Percentiles rank a stretch among this genome's conserved stretches.
Conservation (phyloP, 345 rosid genomes). For the Hibiscus mutabilis region DNA sequence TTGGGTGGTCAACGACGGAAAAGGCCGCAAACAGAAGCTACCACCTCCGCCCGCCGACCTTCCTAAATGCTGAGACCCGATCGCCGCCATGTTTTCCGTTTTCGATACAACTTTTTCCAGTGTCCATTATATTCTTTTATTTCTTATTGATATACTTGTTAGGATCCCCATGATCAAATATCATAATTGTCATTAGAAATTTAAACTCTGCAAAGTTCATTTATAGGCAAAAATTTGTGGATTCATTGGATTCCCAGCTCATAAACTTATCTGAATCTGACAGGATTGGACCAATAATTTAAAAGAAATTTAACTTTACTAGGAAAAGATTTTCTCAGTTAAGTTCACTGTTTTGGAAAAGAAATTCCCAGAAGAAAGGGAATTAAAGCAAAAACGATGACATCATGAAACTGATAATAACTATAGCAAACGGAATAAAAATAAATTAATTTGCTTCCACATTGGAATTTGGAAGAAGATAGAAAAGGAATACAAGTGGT, state of each 20-base stretch:
- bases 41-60: conserved; percentile 25
- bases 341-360: not conserved
- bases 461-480: not conserved
- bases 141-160: not conserved
- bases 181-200: too few relatives aligned
- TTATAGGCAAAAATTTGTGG: too few relatives aligned
- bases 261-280: too few relatives aligned
- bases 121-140: not conserved
- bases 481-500: not conserved
- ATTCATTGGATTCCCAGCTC: too few relatives aligned
- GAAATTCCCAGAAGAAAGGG: not conserved
- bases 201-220: not conserved
- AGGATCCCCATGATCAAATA: not conserved
- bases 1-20: conserved; percentile 23
- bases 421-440: not conserved
- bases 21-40: conserved; percentile 22
- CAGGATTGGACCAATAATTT: too few relatives aligned
- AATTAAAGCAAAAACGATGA: not conserved
- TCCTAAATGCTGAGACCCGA: conserved; percentile 15
- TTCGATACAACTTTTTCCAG: too few relatives aligned
- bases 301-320: not conserved
- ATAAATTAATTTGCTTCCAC: not conserved
- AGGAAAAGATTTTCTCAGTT: not conserved
- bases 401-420: not conserved
- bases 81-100: not conserved